Percentiles rank a stretch among this genome's conserved stretches.
Conservation (phyloP, 208 protist species). For the Tritrichomonas musculus region DNA sequence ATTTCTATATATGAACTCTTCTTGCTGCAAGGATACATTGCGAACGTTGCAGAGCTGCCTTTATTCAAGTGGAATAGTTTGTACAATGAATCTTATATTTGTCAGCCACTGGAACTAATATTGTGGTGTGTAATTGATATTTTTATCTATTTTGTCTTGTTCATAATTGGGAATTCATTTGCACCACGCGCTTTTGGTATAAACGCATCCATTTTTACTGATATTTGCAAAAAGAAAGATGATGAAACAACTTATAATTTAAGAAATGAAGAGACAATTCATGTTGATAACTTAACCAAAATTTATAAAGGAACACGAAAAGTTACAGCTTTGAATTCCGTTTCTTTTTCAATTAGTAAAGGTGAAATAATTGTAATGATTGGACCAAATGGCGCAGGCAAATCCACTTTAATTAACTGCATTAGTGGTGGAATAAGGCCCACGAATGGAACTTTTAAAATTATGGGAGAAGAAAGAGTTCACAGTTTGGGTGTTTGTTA, state of each 20-base stretch:
- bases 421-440: background rate
- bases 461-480: background rate
- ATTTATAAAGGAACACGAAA: background rate
- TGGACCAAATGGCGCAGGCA: background rate
- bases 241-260: too few species aligned
- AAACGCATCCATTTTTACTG: background rate
- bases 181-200: background rate
- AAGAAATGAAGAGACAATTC: background rate
- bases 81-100: background rate
- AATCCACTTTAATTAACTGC: background rate
- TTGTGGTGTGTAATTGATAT: background rate
- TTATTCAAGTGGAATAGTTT: background rate
- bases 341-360: background rate
- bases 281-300: background rate
- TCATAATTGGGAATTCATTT: background rate
- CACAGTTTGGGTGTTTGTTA: background rate
- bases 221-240: too few species aligned
- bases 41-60: too few species aligned
- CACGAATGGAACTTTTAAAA: background rate
- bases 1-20: background rate
- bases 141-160: background rate
- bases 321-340: background rate
- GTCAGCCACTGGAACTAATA: background rate
- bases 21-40: too few species aligned
- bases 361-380: background rate